A percentile compares a stretch with the other conserved stretches of the same genome.
Conservation (phyloP, 768 basidiomycete genomes). For the Paxillus rubicundulus region DNA sequence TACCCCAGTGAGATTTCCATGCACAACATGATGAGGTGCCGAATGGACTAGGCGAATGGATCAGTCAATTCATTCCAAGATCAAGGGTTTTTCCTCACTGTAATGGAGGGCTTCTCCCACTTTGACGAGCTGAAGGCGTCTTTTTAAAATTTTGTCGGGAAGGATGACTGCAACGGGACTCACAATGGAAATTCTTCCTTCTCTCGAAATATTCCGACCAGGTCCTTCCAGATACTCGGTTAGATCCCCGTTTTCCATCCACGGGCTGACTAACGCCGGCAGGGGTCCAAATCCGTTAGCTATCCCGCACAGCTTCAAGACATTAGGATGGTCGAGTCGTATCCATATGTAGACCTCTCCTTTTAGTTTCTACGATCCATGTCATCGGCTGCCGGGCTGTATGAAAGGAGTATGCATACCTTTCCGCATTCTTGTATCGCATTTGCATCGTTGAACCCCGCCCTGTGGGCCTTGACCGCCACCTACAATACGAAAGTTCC, state of each 20-base stretch:
- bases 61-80: no score
- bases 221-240: slow-evolving; percentile 37
- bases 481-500: not conserved
- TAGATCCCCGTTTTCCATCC: slow-evolving; percentile 40
- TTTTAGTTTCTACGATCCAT: slow-evolving; percentile 17
- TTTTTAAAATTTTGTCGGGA: not conserved
- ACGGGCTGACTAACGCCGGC: slow-evolving; percentile 40
- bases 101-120: slow-evolving; percentile 40
- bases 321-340: slow-evolving; percentile 35
- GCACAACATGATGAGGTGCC: not conserved
- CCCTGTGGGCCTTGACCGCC: slow-evolving; percentile 3
- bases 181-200: slow-evolving; percentile 37
- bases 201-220: slow-evolving; percentile 35
- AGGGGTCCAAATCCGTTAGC: slow-evolving; percentile 38
- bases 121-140: slow-evolving; percentile 33
- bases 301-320: slow-evolving; percentile 36
- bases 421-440: not conserved
- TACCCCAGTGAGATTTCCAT: slow-evolving; percentile 11
- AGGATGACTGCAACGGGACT: slow-evolving; percentile 4
- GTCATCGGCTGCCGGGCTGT: no score
- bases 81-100: slow-evolving; percentile 23
- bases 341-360: slow-evolving; percentile 40
- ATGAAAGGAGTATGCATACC: not conserved
- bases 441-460: not conserved
- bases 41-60: slow-evolving; percentile 3